Base-by-base conservation (phyloP, 2,329 filamentous ascomycete genomes). In the Xylariaceae sp. region DNA sequence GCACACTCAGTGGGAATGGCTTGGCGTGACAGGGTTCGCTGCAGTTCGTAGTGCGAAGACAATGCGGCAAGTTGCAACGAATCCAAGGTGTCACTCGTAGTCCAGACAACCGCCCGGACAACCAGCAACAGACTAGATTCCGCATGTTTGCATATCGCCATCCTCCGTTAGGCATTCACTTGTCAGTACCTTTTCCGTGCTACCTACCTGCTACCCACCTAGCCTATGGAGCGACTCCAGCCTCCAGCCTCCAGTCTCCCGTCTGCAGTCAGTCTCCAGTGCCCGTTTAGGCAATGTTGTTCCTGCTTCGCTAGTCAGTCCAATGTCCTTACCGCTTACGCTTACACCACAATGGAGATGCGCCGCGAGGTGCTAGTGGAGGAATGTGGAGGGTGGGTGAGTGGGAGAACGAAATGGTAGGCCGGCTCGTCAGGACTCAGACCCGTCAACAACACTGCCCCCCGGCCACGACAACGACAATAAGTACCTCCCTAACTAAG, bases 371-470 rank as follows among this genome's bases (percentile, higher is more conserved):
- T 53, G 23, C 37, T 10, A 9, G 62, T 56, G 52, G 59, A 55
- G 55, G 39, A 48, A 50, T 58, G 59, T 62, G 59, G 58, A 59
- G 61, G 56, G 42, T 42, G 51, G 5, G 13, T 42, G 37, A 42
- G 37, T 13, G 9, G 13, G 42, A 45, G 45, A 44, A 42, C 35
- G 11, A 4, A 13, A 42, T 42, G 37, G 37, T 42, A 10, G 37
- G 9, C 37, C 8, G 37, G 37, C 8, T 10, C 37, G 37, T 13
- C 23, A 30, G 23, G 23, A 5, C 37, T 42, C 37, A 8, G 37
- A 13, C 37, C 8, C 37, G 11, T 42, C 11, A 11, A 51, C 49
- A 53, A 49, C 57, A 55, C 57, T 52, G 53, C 57, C 57, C 42
- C 57, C 35, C 57, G 52, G 47, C 57, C 57, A 51, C 57, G 30